Base-by-base conservation (phyloP, 306 rosid species). In the Ormosia semicastrata region DNA sequence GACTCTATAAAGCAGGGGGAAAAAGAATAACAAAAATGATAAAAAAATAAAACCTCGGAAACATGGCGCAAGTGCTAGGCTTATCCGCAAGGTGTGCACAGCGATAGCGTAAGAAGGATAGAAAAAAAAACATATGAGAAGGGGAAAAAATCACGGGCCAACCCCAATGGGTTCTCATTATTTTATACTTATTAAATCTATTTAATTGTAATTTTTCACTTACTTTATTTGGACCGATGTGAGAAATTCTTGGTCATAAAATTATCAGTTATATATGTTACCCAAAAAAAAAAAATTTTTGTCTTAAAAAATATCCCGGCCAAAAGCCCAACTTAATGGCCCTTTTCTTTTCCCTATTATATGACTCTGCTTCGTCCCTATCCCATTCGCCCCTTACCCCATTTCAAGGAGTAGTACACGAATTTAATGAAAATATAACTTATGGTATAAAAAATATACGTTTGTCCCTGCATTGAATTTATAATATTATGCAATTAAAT, bases 41-140 rank as follows among this genome's bases (percentile, higher is more conserved):
- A 44, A 13, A 15, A 46, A 62, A 15, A 60, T 37, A 15, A 41
- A 46, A 3, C 39, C 8, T 3, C 15, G 33, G 37, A 75, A 44
- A 41, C 3, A 15, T 41, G 79, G 84, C 7, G 14, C 15, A 2
- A 40, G 18, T 12, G 6, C 41, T 50, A 60, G 63, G 84, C 88
- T 86, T 90, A 90, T 90, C 93, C 82, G n/a, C 11, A 82, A 81
- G 67, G 87, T 33, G 87, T 77, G 62, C 13, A 46, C 40, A 39
- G 68, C 58, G 52, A 37, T 37, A 30, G 2, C 36, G 32, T 46
- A 30, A 44, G 58, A 44, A 54, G 18, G 76, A 64, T 33, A 13
- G 73, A 2, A 17, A 36, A 72, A 2, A 39, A 73, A 81, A 40
- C 60, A 18, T 12, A 9, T 2, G 8, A 14, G 58, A 44, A 66